Conservation (phyloP, 371 early-diverging fungal genomes). For the Capniomyces stellatus region DNA sequence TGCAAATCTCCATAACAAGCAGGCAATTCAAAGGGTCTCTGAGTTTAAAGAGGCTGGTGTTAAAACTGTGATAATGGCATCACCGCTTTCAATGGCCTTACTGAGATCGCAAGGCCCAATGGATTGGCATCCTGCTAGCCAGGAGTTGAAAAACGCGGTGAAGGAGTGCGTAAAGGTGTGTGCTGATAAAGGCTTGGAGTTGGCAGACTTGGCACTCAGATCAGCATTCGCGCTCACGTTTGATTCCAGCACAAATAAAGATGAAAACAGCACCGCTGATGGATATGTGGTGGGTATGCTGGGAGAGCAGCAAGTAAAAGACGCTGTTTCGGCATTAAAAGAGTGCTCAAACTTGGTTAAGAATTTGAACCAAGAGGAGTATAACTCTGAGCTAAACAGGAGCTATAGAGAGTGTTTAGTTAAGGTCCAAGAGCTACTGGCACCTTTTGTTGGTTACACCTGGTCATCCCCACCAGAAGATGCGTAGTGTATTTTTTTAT, state of each 20-base stretch:
- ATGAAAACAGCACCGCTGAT: constrained; percentile 21
- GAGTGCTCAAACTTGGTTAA: neutral
- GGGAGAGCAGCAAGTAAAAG: constrained; percentile 37
- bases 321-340: constrained; percentile 28
- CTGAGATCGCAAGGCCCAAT: constrained; percentile 36
- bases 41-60: constrained; percentile 40
- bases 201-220: constrained; percentile 41
- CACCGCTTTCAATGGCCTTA: constrained; percentile 62
- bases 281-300: constrained; percentile 48
- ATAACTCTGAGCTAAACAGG: constrained; percentile 6
- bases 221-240: constrained; percentile 32
- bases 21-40: constrained; percentile 32
- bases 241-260: neutral
- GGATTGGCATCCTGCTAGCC: constrained; percentile 59
- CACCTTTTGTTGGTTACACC: constrained; percentile 14
- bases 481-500: constrained; percentile 11
- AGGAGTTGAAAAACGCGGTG: constrained; percentile 33
- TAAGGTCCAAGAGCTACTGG: constrained; percentile 5
- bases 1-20: constrained; percentile 49
- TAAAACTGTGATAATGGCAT: constrained; percentile 40
- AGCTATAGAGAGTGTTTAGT: constrained; percentile 3
- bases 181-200: constrained; percentile 20
- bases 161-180: constrained; percentile 26
- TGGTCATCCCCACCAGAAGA: constrained; percentile 18
- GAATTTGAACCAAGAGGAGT: constrained; percentile 3